Evolutionary conservation across 305 asterid genomes (phyloP).

Genomic region (Fraxinus latifolia): DNA sequence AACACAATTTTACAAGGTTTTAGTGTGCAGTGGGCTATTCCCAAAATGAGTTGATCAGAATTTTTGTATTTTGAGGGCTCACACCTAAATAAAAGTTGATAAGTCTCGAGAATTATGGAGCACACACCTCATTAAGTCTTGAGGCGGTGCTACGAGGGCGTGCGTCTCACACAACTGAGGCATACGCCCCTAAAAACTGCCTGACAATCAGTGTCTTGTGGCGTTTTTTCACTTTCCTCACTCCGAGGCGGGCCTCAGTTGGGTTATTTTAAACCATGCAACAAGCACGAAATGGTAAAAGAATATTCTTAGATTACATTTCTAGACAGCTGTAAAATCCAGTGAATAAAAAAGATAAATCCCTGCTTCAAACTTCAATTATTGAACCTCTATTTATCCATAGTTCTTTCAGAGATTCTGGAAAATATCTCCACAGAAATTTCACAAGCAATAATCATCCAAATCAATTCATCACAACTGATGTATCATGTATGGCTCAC

Average conservation of each 20-base stretch:
- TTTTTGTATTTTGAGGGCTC: neutral
- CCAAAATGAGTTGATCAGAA: neutral
- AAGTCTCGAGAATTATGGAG: neutral
- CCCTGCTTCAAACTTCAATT: neutral
- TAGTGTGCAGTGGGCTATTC: neutral
- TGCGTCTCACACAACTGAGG: neutral
- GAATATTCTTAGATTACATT: neutral
- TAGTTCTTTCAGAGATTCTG: neutral
- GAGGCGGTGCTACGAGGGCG: neutral
- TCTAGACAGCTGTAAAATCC: neutral
- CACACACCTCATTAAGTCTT: neutral
- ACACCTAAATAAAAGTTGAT: neutral
- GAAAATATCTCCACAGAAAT: neutral
- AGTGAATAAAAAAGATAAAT: neutral
- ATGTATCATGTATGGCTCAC: neutral
- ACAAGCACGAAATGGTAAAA: neutral
- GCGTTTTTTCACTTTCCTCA: neutral
- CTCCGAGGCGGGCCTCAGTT: neutral
- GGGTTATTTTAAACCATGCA: neutral
- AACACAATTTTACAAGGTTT: neutral
- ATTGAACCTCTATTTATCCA: neutral
- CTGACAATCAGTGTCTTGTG: neutral
- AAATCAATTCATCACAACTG: neutral
- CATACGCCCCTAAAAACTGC: neutral
- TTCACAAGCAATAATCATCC: neutral